Evolutionary conservation across 345 rosid genomes (phyloP), one percentile per base, ranked within the genome.

Genomic region (Populus deltoides): DNA sequence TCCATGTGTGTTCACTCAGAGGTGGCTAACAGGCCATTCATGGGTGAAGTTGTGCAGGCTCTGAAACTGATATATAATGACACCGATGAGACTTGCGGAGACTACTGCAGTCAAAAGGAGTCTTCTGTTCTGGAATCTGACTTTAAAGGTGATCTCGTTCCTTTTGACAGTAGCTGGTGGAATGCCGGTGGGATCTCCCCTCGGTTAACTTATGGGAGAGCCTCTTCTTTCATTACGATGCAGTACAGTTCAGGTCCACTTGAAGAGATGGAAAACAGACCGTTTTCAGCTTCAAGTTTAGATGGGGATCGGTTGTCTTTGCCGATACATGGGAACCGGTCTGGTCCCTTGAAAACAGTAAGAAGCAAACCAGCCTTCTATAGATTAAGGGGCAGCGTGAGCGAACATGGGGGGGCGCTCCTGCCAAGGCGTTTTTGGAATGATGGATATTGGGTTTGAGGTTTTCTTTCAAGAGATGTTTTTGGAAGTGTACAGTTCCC

Each of bases 1-100:
- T 92, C 97, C 61, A 91, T 97, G 97, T 97, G 99, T 53, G 98
- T 97, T 70, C 97, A 97, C 81, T 93, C 90, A 2, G 99, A 97
- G 85, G 99, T 97, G 70, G 85, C 98, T 7, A 89, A 90, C 79
- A 83, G 99, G 73, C 99, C 99, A 16, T 97, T 97, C 80, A 97
- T 97, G 99, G 99, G 99, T 61, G 99, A 97, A 89, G 99, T 97
- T 17, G 99, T 97, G 81, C 99, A 97, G 89, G 99, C 99, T 43
- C 87, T 97, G 78, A 97, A 97, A 84, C 90, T 97, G 73, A 94
- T 97, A 80, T 94, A 91, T 87, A 92, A 94, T 9, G 97, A 92
- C 74, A 82, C 89, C 0, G 97, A 94, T 16, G 99, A 90, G 74
- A 90, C 94, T 9, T 82, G 93, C 8, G 97, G 89, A 71, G 99